These are phyloP conservation scores for Pseudomicrostroma phylloplanum DNA, from an alignment of 1,284 basidiomycete species.

Conservation along the genomic window DNA sequence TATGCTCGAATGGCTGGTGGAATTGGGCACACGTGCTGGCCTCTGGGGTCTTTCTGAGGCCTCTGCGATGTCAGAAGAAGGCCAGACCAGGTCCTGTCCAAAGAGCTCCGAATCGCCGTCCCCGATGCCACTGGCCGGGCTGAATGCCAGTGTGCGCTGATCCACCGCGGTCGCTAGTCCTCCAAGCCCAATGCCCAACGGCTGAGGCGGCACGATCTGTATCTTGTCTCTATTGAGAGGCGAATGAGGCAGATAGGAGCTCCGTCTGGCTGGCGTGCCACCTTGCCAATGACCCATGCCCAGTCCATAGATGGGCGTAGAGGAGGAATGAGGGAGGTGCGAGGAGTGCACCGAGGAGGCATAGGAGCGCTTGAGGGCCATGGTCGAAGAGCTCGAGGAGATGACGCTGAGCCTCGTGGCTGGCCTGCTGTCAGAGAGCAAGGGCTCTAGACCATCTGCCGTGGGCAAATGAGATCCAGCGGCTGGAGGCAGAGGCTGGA, in stretches of 20 bases:
- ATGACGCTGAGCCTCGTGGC: constrained; percentile 1
- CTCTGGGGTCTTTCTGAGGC: constrained; percentile 2
- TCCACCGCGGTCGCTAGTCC: constrained; percentile 33
- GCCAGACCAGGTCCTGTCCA: constrained; percentile 27
- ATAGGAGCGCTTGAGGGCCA: constrained; percentile 34
- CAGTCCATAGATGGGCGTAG: too few species aligned
- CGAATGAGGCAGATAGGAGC: constrained; percentile 36
- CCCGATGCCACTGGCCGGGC: constrained; percentile 31
- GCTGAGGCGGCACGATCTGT: constrained; percentile 39
- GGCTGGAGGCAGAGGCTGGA: too few species aligned
- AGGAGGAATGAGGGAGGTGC: too few species aligned
- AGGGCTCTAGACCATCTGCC: too few species aligned
- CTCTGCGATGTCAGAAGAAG: constrained; percentile 5
- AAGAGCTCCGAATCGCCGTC: constrained; percentile 22
- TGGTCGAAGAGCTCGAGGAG: constrained; percentile 29
- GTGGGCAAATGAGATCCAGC: too few species aligned
- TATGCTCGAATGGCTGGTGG: constrained; percentile 15
- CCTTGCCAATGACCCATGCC: too few species aligned
- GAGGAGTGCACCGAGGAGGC: constrained; percentile 2
- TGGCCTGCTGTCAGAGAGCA: too few species aligned
- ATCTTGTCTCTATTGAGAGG: constrained; percentile 36
- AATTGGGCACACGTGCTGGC: constrained; percentile 9
- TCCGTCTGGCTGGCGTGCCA: too few species aligned
- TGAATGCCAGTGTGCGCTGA: constrained; percentile 38
- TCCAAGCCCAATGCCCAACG: constrained; percentile 35